These are phyloP conservation scores for Apium graveolens DNA, from an alignment of 129 eudicot genomes.

Conservation along the genomic window DNA sequence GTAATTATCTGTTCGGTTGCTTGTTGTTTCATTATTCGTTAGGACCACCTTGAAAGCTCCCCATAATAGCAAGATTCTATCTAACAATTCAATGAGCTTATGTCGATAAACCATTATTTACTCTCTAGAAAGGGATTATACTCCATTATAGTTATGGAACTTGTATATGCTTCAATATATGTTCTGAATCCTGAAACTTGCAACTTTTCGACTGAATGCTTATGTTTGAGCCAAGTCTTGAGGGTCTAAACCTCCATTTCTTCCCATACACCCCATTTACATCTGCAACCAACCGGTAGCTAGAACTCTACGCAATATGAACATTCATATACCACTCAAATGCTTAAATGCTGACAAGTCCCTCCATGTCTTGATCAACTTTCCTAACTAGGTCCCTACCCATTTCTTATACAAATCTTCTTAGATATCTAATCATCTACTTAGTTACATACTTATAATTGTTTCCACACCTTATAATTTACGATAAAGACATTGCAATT, in stretches of 20 bases:
- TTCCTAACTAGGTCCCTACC: neutral
- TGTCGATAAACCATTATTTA: too few species aligned
- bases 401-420: neutral
- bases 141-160: too few species aligned
- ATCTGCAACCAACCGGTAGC: too few species aligned
- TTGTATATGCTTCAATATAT: too few species aligned
- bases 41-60: constrained; percentile 40
- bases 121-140: too few species aligned
- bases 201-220: too few species aligned
- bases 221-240: too few species aligned
- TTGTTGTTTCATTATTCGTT: constrained; percentile 22
- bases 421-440: neutral
- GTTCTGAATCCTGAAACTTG: too few species aligned
- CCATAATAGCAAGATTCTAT: neutral
- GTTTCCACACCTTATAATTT: neutral
- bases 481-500: neutral
- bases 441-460: neutral
- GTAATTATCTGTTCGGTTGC: neutral
- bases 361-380: neutral
- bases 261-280: too few species aligned
- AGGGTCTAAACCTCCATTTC: too few species aligned
- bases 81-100: neutral
- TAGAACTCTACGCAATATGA: too few species aligned
- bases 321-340: too few species aligned
- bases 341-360: neutral